Percentiles rank a stretch among this genome's conserved stretches.
Evolutionary conservation across 331 rosid genomes (phyloP).

Genomic region (Malus hybrid): DNA sequence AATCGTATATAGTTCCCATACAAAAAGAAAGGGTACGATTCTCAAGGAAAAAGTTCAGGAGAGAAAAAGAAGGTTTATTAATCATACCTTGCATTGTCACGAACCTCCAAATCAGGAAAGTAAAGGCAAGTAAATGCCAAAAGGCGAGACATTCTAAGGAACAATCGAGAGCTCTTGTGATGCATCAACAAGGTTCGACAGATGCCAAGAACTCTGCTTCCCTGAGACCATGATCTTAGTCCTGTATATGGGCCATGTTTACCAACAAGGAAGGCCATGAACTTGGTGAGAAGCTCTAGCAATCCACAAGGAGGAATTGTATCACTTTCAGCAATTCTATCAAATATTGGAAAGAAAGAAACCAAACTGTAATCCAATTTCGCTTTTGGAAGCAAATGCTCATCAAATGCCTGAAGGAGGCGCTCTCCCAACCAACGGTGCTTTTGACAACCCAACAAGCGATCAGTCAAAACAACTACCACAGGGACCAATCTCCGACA

Average conservation of each 20-base stretch:
- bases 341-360: slow-evolving; percentile 70
- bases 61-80: slow-evolving; percentile 1
- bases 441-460: slow-evolving; percentile 73
- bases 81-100: slow-evolving; percentile 88
- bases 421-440: slow-evolving; percentile 85
- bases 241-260: slow-evolving; percentile 78
- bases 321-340: slow-evolving; percentile 76
- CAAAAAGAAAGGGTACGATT: not conserved
- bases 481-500: slow-evolving; percentile 70
- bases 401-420: slow-evolving; percentile 83
- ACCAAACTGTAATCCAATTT: slow-evolving; percentile 64
- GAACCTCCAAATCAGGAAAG: slow-evolving; percentile 94
- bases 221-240: slow-evolving; percentile 88
- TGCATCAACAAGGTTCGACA: slow-evolving; percentile 88
- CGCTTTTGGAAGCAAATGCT: slow-evolving; percentile 80
- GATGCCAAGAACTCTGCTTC: slow-evolving; percentile 86
- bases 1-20: not conserved
- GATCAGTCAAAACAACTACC: slow-evolving; percentile 72
- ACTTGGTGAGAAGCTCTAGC: slow-evolving; percentile 68
- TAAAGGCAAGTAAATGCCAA: slow-evolving; percentile 77
- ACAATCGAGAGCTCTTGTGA: slow-evolving; percentile 84
- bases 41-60: not conserved
- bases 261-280: slow-evolving; percentile 78
- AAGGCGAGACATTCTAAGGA: slow-evolving; percentile 68
- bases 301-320: slow-evolving; percentile 72